phyloP scores from a whole-genome alignment of 257 asterid species.

The Ajuga chamaepitys region DNA sequence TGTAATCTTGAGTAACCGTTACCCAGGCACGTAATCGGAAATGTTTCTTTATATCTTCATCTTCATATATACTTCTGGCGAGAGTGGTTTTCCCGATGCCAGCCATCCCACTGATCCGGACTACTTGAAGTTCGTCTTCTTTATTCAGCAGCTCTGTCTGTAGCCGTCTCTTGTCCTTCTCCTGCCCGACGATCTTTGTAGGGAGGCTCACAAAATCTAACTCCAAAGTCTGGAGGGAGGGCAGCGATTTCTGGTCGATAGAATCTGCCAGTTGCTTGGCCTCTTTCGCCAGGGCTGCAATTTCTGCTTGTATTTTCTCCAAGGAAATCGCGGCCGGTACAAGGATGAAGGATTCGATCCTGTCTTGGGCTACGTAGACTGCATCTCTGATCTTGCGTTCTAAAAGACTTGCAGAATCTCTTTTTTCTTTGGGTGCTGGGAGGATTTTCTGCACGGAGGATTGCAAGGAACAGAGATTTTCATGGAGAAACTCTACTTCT shows the following conservation, averaged over 20 bases:
- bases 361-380: not conserved
- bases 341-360: not conserved
- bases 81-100: constrained; percentile 39
- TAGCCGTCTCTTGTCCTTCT: not conserved
- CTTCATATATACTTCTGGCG: constrained; percentile 23
- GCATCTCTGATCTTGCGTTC: not conserved
- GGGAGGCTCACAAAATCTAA: not conserved
- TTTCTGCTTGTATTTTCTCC: not conserved
- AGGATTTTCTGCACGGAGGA: constrained; percentile 1
- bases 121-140: not conserved
- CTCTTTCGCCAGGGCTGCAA: not conserved
- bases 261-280: not conserved
- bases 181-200: constrained; percentile 14
- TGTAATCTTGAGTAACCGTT: constrained; percentile 18
- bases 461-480: not conserved
- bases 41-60: not conserved
- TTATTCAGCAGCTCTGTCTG: not conserved
- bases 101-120: constrained; percentile 9
- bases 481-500: not conserved
- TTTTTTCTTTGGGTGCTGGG: not conserved
- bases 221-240: not conserved
- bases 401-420: not conserved
- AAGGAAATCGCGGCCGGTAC: not conserved
- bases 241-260: not conserved
- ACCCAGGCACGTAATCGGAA: constrained; percentile 31